Evolutionary conservation across 2,329 filamentous ascomycete species (phyloP).

Genomic region (Plectosphaerella cucumerina): DNA sequence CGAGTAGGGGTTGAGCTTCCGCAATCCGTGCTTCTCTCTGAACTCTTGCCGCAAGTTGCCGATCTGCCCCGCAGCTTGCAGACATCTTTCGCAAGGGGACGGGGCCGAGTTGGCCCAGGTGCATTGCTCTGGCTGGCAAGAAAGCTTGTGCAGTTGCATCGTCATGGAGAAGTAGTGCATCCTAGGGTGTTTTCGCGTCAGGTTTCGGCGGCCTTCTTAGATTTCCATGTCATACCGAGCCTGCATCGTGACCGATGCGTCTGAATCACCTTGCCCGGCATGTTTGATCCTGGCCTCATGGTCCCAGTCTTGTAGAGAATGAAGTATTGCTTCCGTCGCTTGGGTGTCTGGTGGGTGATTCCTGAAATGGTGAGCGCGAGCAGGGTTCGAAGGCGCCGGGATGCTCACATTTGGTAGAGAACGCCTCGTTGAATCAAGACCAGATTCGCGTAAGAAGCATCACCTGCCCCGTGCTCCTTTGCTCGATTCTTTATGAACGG

Average conservation of each 20-base stretch:
- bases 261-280: background rate
- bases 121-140: background rate
- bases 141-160: background rate
- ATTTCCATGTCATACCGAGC: background rate
- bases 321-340: background rate
- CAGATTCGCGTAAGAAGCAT: too few species aligned
- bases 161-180: background rate
- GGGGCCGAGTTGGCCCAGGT: background rate
- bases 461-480: too few species aligned
- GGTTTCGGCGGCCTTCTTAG: background rate
- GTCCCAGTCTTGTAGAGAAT: background rate
- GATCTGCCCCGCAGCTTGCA: background rate
- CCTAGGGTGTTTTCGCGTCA: background rate
- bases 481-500: background rate
- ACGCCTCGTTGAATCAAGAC: too few species aligned
- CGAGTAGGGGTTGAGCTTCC: background rate
- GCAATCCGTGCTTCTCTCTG: background rate
- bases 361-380: too few species aligned
- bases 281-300: background rate
- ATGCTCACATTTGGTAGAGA: too few species aligned
- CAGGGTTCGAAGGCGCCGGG: too few species aligned
- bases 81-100: background rate
- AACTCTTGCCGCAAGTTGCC: background rate
- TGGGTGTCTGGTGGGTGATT: background rate
- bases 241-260: background rate